These are phyloP conservation scores for Leishmania turanica DNA, from an alignment of 208 protist genomes.

Conservation along the genomic window DNA sequence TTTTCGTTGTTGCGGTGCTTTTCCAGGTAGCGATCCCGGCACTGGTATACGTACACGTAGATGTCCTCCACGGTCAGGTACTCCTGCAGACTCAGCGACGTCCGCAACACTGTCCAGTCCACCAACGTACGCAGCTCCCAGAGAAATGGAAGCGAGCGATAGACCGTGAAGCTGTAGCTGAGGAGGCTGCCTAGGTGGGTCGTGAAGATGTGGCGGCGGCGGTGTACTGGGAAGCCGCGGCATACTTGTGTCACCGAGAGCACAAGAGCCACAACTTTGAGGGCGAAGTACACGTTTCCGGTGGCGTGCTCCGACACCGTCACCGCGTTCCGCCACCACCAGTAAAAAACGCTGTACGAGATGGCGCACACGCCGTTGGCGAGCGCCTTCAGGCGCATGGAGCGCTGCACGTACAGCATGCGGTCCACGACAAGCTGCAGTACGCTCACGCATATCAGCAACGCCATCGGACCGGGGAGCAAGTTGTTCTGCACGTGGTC, in stretches of 20 bases:
- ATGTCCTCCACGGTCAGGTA: slow-evolving; percentile 88
- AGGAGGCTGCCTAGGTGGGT: slow-evolving; percentile 37
- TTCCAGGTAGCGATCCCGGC: slow-evolving; percentile 32
- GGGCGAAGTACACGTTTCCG: slow-evolving; percentile 51
- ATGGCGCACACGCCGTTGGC: slow-evolving; percentile 43
- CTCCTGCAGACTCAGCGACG: slow-evolving; percentile 63
- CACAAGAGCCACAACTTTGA: slow-evolving; percentile 48
- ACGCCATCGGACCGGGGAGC: slow-evolving; percentile 69
- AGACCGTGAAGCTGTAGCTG: slow-evolving; percentile 49
- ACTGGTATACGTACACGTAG: slow-evolving; percentile 56
- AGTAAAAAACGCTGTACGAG: slow-evolving; percentile 52
- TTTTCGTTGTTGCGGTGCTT: slow-evolving; percentile 12
- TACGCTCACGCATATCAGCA: slow-evolving; percentile 62
- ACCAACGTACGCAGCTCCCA: slow-evolving; percentile 75
- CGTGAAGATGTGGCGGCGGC: slow-evolving; percentile 69
- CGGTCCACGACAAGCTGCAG: slow-evolving; percentile 71
- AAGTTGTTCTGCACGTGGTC: slow-evolving; percentile 76
- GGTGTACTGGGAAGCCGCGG: slow-evolving; percentile 59
- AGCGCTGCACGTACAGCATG: slow-evolving; percentile 63
- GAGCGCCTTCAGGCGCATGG: slow-evolving; percentile 52
- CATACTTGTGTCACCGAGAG: slow-evolving; percentile 65
- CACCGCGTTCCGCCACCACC: slow-evolving; percentile 53
- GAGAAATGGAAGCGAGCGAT: slow-evolving; percentile 74
- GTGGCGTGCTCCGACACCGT: slow-evolving; percentile 18
- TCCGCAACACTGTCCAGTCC: slow-evolving; percentile 78